These are phyloP conservation scores for Magnolia kwangsiensis DNA, from an alignment of 164 flowering plant species.

Conservation along the genomic window DNA sequence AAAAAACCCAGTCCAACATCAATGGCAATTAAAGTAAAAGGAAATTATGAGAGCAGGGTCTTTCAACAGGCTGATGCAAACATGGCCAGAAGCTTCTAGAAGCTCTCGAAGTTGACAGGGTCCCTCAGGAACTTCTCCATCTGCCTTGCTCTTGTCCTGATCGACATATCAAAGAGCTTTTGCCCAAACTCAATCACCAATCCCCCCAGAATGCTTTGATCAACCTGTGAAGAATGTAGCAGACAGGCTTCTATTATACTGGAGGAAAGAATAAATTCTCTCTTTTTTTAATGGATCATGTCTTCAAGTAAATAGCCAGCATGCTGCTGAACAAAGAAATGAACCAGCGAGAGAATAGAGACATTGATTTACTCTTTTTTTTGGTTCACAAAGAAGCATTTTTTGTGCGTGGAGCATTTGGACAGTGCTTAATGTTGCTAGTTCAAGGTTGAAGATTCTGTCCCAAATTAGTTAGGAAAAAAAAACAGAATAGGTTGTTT, in stretches of 20 bases:
- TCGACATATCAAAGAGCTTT: slow-evolving; percentile 24
- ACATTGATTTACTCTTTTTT: too few relatives aligned
- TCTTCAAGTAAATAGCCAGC: too few relatives aligned
- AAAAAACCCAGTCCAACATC: background rate
- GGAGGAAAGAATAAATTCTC: background rate
- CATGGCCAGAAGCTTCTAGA: slow-evolving; percentile 6
- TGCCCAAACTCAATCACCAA: slow-evolving; percentile 23
- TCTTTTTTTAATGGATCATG: background rate
- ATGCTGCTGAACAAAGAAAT: too few relatives aligned
- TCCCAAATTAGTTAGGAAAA: background rate
- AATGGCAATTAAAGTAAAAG: background rate
- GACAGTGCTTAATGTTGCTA: background rate
- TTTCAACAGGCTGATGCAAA: background rate
- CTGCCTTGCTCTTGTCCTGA: slow-evolving; percentile 23
- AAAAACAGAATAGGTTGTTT: too few relatives aligned
- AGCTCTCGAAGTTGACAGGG: slow-evolving; percentile 14
- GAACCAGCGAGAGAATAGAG: too few relatives aligned
- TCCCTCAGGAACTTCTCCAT: slow-evolving; percentile 26
- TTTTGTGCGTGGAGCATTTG: background rate
- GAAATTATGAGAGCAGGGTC: background rate
- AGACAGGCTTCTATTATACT: too few relatives aligned
- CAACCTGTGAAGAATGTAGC: slow-evolving; percentile 6
- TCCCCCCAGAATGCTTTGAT: slow-evolving; percentile 22
- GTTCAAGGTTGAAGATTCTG: background rate
- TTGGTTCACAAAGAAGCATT: background rate